A percentile compares a stretch with the other conserved stretches of the same genome.
These are phyloP conservation scores for Globisporangium abappressorium DNA, from an alignment of 352 stramenopile genomes.

Conservation along the genomic window DNA sequence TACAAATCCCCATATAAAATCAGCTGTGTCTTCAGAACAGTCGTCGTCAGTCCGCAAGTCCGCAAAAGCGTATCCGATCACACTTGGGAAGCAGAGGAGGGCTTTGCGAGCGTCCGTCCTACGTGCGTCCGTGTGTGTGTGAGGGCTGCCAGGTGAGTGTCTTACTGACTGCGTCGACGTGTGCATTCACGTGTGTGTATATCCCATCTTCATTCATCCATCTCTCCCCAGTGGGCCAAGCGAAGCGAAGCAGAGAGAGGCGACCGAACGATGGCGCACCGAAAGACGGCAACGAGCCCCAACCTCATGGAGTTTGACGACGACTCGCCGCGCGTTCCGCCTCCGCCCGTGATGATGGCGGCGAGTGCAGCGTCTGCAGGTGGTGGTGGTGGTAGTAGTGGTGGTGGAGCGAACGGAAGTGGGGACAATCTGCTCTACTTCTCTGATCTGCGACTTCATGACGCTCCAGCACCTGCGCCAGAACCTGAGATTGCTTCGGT, in stretches of 20 bases:
- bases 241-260: neutral
- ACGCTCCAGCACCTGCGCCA: neutral
- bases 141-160: neutral
- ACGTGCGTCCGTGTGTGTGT: neutral
- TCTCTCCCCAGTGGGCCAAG: neutral
- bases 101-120: neutral
- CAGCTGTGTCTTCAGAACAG: neutral
- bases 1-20: neutral
- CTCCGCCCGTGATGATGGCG: neutral
- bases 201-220: neutral
- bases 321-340: conserved; percentile 18
- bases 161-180: neutral
- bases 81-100: neutral
- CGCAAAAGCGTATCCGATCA: neutral
- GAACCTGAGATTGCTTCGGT: neutral
- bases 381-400: neutral
- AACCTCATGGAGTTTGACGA: conserved; percentile 53
- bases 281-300: conserved; percentile 25
- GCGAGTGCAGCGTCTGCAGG: conserved; percentile 13
- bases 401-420: neutral
- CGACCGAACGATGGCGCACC: conserved; percentile 11
- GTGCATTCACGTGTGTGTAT: neutral
- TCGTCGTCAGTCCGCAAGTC: neutral
- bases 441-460: conserved; percentile 15
- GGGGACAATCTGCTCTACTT: conserved; percentile 10